Conservation (phyloP, 331 rosid species). For the Stylosanthes scabra region DNA sequence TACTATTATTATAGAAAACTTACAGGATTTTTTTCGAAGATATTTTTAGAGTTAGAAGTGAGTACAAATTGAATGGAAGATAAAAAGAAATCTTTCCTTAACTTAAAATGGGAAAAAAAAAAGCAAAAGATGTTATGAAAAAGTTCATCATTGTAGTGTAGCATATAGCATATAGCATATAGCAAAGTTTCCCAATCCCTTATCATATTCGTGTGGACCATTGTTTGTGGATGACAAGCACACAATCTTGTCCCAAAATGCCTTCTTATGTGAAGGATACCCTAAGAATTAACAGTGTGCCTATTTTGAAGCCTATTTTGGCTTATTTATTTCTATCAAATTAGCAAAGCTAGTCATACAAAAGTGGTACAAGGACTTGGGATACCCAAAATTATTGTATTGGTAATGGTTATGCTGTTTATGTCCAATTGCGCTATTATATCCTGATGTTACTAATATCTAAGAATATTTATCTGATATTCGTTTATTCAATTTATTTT, state of each 20-base stretch:
- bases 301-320: neutral
- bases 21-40: too few species aligned
- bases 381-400: neutral
- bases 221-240: neutral
- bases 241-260: neutral
- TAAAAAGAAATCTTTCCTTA: neutral
- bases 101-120: neutral
- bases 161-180: neutral
- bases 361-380: neutral
- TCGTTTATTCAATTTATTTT: neutral
- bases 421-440: slow-evolving; percentile 16
- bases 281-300: neutral
- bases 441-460: neutral
- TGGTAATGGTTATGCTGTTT: neutral
- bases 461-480: neutral
- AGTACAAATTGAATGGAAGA: neutral
- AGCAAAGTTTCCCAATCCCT: neutral
- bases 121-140: neutral
- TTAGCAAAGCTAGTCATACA: too few species aligned
- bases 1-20: too few species aligned
- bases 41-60: neutral
- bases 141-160: neutral
- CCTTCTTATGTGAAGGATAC: neutral
- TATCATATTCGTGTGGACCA: neutral
- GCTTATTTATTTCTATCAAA: neutral